Percentiles rank a stretch among this genome's conserved stretches.
These are phyloP conservation scores for Senna siamea DNA, from an alignment of 306 rosid species.

Conservation along the genomic window DNA sequence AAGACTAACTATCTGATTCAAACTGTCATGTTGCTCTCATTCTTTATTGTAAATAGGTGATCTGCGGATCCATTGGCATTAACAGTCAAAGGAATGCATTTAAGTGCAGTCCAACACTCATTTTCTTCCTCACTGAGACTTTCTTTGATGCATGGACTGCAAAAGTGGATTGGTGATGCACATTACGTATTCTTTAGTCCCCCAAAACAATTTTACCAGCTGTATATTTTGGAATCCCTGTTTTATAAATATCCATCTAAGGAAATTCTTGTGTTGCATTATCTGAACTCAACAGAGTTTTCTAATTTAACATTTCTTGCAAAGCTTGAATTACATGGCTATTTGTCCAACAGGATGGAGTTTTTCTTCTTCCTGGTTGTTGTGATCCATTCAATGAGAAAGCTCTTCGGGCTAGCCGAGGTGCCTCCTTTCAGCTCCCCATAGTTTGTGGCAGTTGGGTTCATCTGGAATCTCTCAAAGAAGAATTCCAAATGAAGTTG, in stretches of 20 bases:
- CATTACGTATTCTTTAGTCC: not conserved
- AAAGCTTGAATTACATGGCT: conserved; percentile 14
- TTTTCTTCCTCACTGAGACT: conserved; percentile 1
- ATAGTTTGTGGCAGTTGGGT: conserved; percentile 76
- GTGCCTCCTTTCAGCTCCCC: conserved; percentile 92
- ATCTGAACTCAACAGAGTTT: not conserved
- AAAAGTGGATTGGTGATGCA: not conserved
- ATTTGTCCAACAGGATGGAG: conserved; percentile 65
- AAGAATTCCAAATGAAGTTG: conserved; percentile 64
- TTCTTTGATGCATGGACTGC: not conserved
- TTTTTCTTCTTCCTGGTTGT: conserved; percentile 89
- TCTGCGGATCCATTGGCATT: conserved; percentile 22
- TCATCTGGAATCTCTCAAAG: conserved; percentile 60
- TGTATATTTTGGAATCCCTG: not conserved
- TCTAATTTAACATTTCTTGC: not conserved
- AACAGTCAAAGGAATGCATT: conserved; percentile 12
- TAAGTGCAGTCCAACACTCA: not conserved
- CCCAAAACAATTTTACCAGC: not conserved
- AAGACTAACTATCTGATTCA: no score
- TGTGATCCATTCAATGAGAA: conserved; percentile 94
- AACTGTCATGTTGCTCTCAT: no score
- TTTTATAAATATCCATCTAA: not conserved
- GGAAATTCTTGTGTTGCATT: not conserved
- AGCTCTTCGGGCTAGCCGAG: conserved; percentile 95
- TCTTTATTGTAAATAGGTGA: no score